Evolutionary conservation across 2,329 filamentous ascomycete genomes (phyloP), one percentile per base, ranked within the genome.

Genomic region (Colletotrichum phormii): DNA sequence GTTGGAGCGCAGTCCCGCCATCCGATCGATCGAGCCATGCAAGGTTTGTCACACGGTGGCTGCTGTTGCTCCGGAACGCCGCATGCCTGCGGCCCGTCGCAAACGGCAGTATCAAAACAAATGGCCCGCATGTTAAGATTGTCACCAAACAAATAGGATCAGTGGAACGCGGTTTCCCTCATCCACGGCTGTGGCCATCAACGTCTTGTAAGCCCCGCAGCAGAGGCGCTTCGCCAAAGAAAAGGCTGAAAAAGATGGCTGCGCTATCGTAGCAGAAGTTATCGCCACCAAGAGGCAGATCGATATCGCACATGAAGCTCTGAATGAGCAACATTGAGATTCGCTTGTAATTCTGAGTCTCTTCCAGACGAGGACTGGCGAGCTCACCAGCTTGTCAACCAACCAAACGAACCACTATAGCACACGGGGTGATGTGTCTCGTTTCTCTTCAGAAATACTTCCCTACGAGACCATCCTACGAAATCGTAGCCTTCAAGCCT

Each of bases 121-220:
- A 53, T 31, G 66, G 70, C 54, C 66, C 60, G 60, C 46, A 70
- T 54, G 58, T 31, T 70, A 64, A 70, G 66, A 70, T 70, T 72
- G 60, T 33, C 60, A 8, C 60, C 70, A 72, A 72, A 72, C 70
- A 72, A 70, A 72, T 49, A 70, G 29, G 61, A 26, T 51, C 66
- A 60, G 57, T 33, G 66, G 70, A 72, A 72, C 66, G 70, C 60
- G 46, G 60, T 64, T 57, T 70, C 33, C 70, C 60, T 72, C 70
- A 72, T 72, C 29, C 55, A 24, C 55, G 24, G 24, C 35, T 60
- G 18, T 42, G n/a, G 12, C 31, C 42, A 55, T 51, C 55, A n/a
- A 24, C 18, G 29, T 61, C 53, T 70, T 68, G 12, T 24, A 18
- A 18, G 42, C n/a, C 37, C 51, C 42, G 37, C 29, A 68, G 64